Base-by-base conservation (phyloP, 2,329 filamentous ascomycete genomes). In the Botrytis medusae region DNA sequence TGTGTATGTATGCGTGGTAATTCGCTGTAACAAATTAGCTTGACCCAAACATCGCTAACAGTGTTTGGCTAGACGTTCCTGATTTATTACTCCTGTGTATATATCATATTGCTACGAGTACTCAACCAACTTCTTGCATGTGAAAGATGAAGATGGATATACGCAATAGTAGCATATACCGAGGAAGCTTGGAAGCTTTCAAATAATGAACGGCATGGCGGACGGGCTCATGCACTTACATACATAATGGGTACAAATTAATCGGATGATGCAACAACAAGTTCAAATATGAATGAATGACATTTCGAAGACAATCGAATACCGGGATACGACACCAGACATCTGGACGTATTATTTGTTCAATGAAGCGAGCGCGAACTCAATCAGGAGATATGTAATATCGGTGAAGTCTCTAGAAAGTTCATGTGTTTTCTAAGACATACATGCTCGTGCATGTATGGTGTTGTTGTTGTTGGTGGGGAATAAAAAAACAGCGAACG, bases 401-500 rank as follows among this genome's bases (percentile, higher is more conserved):
- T 68, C 64, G 64, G 64, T 54, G 64, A 54, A 68, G 64, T 37
- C 64, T n/a, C 3, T n/a, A 40, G 61, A 29, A 40, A 9, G 29
- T 68, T 54, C 37, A 14, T 54, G 46, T 54, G 46, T 54, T 32
- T 46, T 67, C 44, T 67, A 51, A 67, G 63, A 67, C 63, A 67
- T 67, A 57, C 51, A 57, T 37, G 37, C 37, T 37, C 37, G 37
- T 37, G 37, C 37, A 37, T 54, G 10, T 57, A 68, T 68, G 29
- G 65, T 68, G 65, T 68, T 68, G 65, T 68, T 68, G 65, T 68
- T 34, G 22, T 68, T 57, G n/a, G 34, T 42, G 65, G 65, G 48
- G 65, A 68, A 54, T n/a, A 68, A 40, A 68, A 68, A 29, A 34
- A 29, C n/a, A 40, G 16, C 25, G 29, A 63, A 42, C 40, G 62